A percentile compares a stretch with the other conserved stretches of the same genome.
Conservation (phyloP, 257 asterid genomes). For the Capsicum chinense region DNA sequence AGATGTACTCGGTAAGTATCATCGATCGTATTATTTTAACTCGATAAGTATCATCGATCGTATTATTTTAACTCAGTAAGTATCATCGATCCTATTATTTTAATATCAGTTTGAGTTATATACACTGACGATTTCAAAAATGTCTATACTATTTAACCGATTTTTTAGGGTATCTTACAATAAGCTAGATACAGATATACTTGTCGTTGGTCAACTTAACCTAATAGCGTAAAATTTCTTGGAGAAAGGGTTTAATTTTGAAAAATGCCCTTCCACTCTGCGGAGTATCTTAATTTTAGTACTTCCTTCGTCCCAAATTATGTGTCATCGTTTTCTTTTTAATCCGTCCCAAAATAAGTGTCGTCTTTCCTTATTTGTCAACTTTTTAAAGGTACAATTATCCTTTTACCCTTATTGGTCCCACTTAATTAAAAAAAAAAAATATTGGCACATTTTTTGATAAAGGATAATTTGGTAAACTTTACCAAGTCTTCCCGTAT, state of each 20-base stretch:
- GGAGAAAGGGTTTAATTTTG: not conserved
- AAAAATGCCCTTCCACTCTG: not conserved
- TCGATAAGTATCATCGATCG: slow-evolving; percentile 48
- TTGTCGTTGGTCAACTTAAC: not conserved
- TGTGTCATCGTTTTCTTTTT: too few relatives aligned
- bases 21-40: not conserved
- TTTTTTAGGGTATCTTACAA: not conserved
- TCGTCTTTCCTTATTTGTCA: too few relatives aligned
- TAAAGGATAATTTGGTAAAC: too few relatives aligned
- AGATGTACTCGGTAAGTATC: slow-evolving; percentile 64
- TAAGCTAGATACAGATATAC: not conserved
- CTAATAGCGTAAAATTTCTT: not conserved
- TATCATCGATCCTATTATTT: not conserved
- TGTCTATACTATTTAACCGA: not conserved
- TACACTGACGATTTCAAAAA: not conserved
- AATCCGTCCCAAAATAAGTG: too few relatives aligned
- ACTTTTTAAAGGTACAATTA: too few relatives aligned
- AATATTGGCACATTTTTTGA: too few relatives aligned
- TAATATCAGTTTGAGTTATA: not conserved
- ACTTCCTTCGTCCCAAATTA: too few relatives aligned
- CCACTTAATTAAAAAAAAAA: too few relatives aligned
- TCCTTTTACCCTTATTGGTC: too few relatives aligned
- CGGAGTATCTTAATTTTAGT: not conserved
- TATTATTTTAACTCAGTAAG: slow-evolving; percentile 48
- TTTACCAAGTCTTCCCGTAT: too few relatives aligned